A percentile compares a stretch with the other conserved stretches of the same genome.
These are phyloP conservation scores for Zychaea mexicana DNA, from an alignment of 371 early-diverging fungal species.

Conservation along the genomic window DNA sequence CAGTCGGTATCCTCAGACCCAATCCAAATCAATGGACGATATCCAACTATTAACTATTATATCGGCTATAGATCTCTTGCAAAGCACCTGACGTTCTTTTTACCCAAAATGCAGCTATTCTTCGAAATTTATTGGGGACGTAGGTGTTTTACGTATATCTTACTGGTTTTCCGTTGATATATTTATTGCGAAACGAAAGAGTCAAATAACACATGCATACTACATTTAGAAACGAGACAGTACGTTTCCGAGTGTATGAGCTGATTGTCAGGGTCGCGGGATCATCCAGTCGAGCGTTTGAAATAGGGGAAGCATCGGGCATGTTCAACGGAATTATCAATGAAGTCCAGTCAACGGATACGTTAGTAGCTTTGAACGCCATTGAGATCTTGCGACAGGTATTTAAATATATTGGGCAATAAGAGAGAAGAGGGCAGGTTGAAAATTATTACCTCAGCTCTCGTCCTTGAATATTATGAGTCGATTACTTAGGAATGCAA, in stretches of 20 bases:
- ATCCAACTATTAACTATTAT: too few relatives aligned
- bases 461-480: too few relatives aligned
- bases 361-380: slow-evolving; percentile 49
- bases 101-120: slow-evolving; percentile 2
- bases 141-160: slow-evolving; percentile 18
- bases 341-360: slow-evolving; percentile 43
- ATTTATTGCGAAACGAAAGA: background rate
- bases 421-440: too few relatives aligned
- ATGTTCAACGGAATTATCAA: slow-evolving; percentile 26
- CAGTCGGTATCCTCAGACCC: background rate
- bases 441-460: too few relatives aligned
- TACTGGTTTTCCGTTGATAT: background rate
- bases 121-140: slow-evolving; percentile 24
- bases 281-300: slow-evolving; percentile 44
- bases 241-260: slow-evolving; percentile 55
- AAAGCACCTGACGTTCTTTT: slow-evolving; percentile 8
- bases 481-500: too few relatives aligned
- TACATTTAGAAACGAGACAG: slow-evolving; percentile 35
- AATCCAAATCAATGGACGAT: too few relatives aligned
- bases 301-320: slow-evolving; percentile 32
- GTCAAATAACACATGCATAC: background rate
- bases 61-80: background rate
- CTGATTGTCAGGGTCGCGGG: slow-evolving; percentile 42
- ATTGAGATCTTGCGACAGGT: slow-evolving; percentile 54
- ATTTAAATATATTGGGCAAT: background rate